Conservation (phyloP, 768 basidiomycete species). For the Termitomyces sp. region DNA sequence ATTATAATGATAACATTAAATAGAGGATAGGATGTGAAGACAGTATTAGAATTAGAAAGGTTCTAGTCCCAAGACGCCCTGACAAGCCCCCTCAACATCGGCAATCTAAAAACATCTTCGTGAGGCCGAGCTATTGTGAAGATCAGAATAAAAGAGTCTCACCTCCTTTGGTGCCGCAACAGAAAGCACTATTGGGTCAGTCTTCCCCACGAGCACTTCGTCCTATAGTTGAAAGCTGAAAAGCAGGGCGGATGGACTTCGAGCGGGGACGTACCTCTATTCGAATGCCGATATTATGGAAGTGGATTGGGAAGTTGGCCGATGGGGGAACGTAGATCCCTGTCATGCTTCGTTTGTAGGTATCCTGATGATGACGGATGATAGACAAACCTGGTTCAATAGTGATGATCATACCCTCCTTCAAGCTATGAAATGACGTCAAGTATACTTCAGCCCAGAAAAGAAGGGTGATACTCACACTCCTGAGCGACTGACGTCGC, state of each 20-base stretch:
- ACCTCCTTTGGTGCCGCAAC: constrained; percentile 85
- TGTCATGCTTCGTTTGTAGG: constrained; percentile 19
- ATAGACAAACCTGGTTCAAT: constrained; percentile 72
- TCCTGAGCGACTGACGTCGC: constrained; percentile 51
- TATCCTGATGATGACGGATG: not conserved
- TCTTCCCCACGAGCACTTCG: constrained; percentile 67
- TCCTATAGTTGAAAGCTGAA: constrained; percentile 40
- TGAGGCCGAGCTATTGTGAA: not conserved
- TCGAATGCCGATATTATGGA: constrained; percentile 89
- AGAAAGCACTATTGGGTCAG: constrained; percentile 62
- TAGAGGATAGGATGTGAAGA: not conserved
- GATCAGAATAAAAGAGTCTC: not conserved
- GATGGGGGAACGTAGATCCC: constrained; percentile 89
- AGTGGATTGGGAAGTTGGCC: constrained; percentile 77
- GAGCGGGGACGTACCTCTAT: constrained; percentile 63
- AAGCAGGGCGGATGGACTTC: not conserved
- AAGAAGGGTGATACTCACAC: constrained; percentile 37
- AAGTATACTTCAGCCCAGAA: not conserved
- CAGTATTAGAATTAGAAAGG: constrained; percentile 30
- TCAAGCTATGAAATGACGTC: constrained; percentile 45
- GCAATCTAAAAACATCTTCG: constrained; percentile 41
- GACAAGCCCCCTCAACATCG: constrained; percentile 81
- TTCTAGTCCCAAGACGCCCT: constrained; percentile 65
- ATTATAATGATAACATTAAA: not conserved
- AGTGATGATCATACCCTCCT: constrained; percentile 88